Percentiles rank a stretch among this genome's conserved stretches.
phyloP scores from a whole-genome alignment of 2,329 filamentous ascomycete genomes.

The Rachicladosporium sp. region DNA sequence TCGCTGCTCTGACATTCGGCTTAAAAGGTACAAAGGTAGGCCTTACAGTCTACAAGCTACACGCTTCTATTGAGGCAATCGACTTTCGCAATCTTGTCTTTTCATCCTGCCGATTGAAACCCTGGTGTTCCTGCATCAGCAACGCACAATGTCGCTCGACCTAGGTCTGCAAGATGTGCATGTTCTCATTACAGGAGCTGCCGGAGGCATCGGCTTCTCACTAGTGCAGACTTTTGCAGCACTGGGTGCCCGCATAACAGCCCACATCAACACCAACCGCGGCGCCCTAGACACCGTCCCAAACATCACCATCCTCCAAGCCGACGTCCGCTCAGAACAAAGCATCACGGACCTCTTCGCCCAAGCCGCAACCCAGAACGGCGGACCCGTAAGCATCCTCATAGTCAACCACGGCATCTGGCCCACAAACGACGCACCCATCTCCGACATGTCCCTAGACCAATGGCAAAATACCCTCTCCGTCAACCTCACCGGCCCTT shows the following conservation, averaged over 20 bases:
- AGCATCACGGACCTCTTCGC: conserved; percentile 19
- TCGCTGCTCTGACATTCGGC: no score
- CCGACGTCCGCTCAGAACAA: conserved; percentile 23
- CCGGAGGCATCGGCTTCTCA: conserved; percentile 19
- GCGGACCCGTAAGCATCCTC: conserved; percentile 25
- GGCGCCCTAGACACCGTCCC: conserved; percentile 21
- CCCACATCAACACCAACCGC: conserved; percentile 25
- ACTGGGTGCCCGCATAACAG: conserved; percentile 27
- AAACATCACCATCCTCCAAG: conserved; percentile 14
- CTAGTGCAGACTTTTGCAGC: conserved; percentile 18
- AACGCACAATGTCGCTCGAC: conserved; percentile 17
- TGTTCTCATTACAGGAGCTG: conserved; percentile 24
- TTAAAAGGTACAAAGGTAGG: no score
- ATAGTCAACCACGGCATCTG: conserved; percentile 28
- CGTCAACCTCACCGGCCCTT: conserved; percentile 20
- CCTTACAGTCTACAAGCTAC: no score
- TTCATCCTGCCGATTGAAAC: no score
- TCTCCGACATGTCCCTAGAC: conserved; percentile 17
- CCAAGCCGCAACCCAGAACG: conserved; percentile 23
- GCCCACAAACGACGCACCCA: conserved; percentile 13
- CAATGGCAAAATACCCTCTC: conserved; percentile 20
- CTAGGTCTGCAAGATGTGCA: conserved; percentile 20
- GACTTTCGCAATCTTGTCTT: no score
- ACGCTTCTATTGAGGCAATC: no score
- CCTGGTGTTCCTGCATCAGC: not conserved